Conservation (phyloP, 1,284 basidiomycete genomes). For the Thecaphora thlaspeos region DNA sequence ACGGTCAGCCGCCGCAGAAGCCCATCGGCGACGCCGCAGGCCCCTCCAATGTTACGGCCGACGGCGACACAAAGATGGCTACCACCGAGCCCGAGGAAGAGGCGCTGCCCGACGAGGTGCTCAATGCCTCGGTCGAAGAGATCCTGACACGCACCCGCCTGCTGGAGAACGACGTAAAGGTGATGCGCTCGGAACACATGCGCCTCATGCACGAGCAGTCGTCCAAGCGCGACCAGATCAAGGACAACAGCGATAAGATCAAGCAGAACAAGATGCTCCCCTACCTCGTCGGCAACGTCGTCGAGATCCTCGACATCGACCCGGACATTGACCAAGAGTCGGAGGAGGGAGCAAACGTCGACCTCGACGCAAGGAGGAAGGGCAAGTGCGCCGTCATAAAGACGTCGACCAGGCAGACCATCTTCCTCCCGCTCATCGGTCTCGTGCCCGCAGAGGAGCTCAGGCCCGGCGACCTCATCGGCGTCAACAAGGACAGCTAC, state of each 20-base stretch:
- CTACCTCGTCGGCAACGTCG: slow-evolving; percentile 93
- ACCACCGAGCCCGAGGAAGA: slow-evolving; percentile 30
- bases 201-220: slow-evolving; percentile 89
- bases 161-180: slow-evolving; percentile 56
- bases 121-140: slow-evolving; percentile 49
- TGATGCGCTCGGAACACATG: slow-evolving; percentile 69
- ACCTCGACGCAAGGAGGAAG: slow-evolving; percentile 88
- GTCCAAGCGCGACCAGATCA: slow-evolving; percentile 96
- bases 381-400: slow-evolving; percentile 99
- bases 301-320: slow-evolving; percentile 82
- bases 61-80: slow-evolving; percentile 37
- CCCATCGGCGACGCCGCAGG: background rate
- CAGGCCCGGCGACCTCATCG: slow-evolving; percentile 88
- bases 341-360: slow-evolving; percentile 77
- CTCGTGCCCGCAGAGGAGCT: slow-evolving; percentile 89
- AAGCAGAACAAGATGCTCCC: slow-evolving; percentile 99
- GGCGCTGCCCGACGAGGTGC: slow-evolving; percentile 47
- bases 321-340: slow-evolving; percentile 83
- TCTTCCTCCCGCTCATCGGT: slow-evolving; percentile 96
- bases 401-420: slow-evolving; percentile 90
- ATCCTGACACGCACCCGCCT: slow-evolving; percentile 54
- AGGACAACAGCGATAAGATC: slow-evolving; percentile 96
- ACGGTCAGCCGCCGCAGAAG: slow-evolving; percentile 6
- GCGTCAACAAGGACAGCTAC: slow-evolving; percentile 99
- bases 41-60: background rate